phyloP scores from a whole-genome alignment of 495 filamentous ascomycete species.

The Aspergillus funiculosus region DNA sequence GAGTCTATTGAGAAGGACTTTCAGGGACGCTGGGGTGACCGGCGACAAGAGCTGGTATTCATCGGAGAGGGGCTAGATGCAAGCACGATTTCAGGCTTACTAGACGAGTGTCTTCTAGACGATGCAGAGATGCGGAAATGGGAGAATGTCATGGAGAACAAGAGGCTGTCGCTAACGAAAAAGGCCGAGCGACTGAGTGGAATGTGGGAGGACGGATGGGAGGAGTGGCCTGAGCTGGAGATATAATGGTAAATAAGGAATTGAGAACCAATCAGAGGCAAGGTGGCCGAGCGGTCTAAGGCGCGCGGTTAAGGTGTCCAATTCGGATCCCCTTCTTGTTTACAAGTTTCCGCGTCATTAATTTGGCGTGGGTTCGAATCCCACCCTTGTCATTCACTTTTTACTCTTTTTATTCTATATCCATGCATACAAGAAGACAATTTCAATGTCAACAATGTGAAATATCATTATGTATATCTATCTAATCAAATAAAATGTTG shows the following conservation, averaged over 20 bases:
- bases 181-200: slow-evolving; percentile 35
- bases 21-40: slow-evolving; percentile 50
- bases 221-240: slow-evolving; percentile 43
- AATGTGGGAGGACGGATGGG: slow-evolving; percentile 52
- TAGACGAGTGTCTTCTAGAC: slow-evolving; percentile 48
- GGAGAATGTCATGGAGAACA: slow-evolving; percentile 45
- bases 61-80: slow-evolving; percentile 51
- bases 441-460: too few species aligned
- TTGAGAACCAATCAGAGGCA: too few species aligned
- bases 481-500: too few species aligned
- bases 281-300: too few species aligned
- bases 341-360: slow-evolving; percentile 18
- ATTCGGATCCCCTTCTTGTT: slow-evolving; percentile 6
- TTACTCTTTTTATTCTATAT: too few species aligned
- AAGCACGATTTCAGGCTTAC: slow-evolving; percentile 30
- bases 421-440: too few species aligned
- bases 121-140: slow-evolving; percentile 46
- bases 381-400: slow-evolving; percentile 43
- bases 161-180: slow-evolving; percentile 23
- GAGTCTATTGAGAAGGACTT: slow-evolving; percentile 42
- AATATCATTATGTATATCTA: too few species aligned
- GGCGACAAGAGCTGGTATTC: slow-evolving; percentile 55
- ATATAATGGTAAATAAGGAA: too few species aligned
- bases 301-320: too few species aligned
- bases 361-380: slow-evolving; percentile 42